Conservation (phyloP, 176 grass and related monocot species). For the maize (Zea mays) region Zm-B73-REFERENCE-NAM-5.0 NC_050104.1:24877501-24878000, state of each 20-base stretch:
- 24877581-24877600: background rate
- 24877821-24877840: constrained; percentile 18
- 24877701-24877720: background rate
- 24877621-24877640: constrained; percentile 8
- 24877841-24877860: background rate
- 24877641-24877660: background rate
- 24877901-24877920: background rate
- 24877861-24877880: background rate
- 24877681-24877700: background rate
- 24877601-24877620: background rate
- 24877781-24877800: background rate
- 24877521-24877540: constrained; percentile 18
- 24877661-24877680: too few species aligned
- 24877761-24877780: background rate
- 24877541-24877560: background rate
- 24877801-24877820: background rate
- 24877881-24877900: background rate
- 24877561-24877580: background rate
- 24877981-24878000: background rate
- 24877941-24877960: constrained; percentile 9
- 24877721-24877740: background rate
- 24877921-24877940: background rate
- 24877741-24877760: background rate
- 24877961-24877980: constrained; percentile 15
- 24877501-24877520: constrained; percentile 11